phyloP scores from a whole-genome alignment of 768 basidiomycete species.

The Leccinellum albellum region DNA sequence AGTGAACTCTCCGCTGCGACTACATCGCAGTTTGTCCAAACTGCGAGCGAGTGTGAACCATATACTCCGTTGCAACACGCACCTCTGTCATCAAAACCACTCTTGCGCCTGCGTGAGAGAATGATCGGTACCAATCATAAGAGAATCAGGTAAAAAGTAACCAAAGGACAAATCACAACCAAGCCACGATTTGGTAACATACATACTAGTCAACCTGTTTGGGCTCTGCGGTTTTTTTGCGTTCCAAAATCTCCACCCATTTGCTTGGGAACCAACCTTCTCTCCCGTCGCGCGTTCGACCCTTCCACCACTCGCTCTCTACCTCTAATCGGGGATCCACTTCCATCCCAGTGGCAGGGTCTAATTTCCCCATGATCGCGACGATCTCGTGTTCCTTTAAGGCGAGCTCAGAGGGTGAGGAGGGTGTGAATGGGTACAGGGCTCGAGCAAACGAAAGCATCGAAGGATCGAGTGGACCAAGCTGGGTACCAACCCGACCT shows the following conservation, averaged over 20 bases:
- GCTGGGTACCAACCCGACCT: slow-evolving; percentile 30
- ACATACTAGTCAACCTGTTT: slow-evolving; percentile 39
- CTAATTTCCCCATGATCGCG: slow-evolving; percentile 80
- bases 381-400: slow-evolving; percentile 91
- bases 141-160: neutral
- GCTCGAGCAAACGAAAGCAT: slow-evolving; percentile 82
- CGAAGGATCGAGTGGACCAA: slow-evolving; percentile 70
- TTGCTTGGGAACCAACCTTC: slow-evolving; percentile 94
- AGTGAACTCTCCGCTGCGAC: neutral
- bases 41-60: neutral
- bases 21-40: neutral
- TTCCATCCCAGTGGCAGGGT: slow-evolving; percentile 62
- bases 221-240: slow-evolving; percentile 34
- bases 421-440: slow-evolving; percentile 70
- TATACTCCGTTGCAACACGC: neutral
- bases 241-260: slow-evolving; percentile 74
- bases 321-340: slow-evolving; percentile 62
- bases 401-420: slow-evolving; percentile 71
- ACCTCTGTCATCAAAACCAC: neutral
- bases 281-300: slow-evolving; percentile 84
- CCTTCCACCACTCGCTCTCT: slow-evolving; percentile 89
- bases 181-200: neutral
- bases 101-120: too few species aligned
- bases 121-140: neutral
- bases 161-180: neutral